Conservation (phyloP, 768 basidiomycete genomes). For the Lentinula aciculospora region DNA sequence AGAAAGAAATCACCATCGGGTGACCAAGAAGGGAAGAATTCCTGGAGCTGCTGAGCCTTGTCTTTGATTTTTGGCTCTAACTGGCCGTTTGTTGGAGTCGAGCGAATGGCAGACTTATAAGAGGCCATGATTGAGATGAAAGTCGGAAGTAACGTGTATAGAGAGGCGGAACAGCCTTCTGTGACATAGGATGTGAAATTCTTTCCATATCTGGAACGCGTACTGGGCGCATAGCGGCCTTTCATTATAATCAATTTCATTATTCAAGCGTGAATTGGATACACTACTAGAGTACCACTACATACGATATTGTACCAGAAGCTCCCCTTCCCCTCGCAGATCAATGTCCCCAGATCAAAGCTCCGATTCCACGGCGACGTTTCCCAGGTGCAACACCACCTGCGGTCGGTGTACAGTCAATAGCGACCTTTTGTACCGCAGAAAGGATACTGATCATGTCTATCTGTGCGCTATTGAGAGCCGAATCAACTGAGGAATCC, state of each 20-base stretch:
- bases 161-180: neutral
- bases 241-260: neutral
- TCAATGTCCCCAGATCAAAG: neutral
- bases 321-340: too few species aligned
- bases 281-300: too few species aligned
- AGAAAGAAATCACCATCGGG: constrained; percentile 53
- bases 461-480: neutral
- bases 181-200: neutral
- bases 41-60: constrained; percentile 60
- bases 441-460: neutral
- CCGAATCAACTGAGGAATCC: neutral
- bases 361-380: neutral
- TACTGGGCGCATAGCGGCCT: neutral
- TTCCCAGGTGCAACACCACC: constrained; percentile 3
- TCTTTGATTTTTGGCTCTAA: constrained; percentile 41
- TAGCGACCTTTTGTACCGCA: neutral
- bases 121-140: constrained; percentile 34
- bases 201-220: neutral
- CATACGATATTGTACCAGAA: neutral
- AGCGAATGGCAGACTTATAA: constrained; percentile 44
- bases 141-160: neutral
- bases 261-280: too few species aligned
- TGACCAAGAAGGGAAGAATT: constrained; percentile 66
- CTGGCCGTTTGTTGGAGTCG: constrained; percentile 23
- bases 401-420: neutral